These are phyloP conservation scores for Venustampulla echinocandica DNA, from an alignment of 495 filamentous ascomycete species.

Conservation along the genomic window DNA sequence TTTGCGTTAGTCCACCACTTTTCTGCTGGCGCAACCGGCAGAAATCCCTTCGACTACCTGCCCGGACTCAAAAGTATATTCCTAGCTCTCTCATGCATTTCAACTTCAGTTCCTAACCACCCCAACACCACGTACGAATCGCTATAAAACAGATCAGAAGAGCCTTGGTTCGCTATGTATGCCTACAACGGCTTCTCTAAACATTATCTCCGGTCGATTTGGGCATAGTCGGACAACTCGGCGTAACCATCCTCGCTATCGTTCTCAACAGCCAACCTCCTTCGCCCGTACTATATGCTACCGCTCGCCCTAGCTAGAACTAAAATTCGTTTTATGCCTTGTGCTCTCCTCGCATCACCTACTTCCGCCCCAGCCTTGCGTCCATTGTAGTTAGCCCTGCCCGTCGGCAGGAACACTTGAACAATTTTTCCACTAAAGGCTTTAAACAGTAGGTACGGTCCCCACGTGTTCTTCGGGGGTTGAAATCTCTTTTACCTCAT, in stretches of 20 bases:
- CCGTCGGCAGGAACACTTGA: constrained; percentile 49
- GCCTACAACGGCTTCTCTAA: constrained; percentile 47
- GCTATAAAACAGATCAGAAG: no score
- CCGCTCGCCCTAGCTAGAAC: constrained; percentile 47
- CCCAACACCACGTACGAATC: constrained; percentile 36
- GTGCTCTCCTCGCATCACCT: constrained; percentile 41
- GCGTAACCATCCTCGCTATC: constrained; percentile 38
- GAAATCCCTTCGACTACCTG: constrained; percentile 39
- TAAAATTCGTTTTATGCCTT: constrained; percentile 38
- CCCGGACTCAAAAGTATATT: constrained; percentile 33
- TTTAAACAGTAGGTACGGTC: constrained; percentile 43
- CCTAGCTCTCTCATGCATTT: not conserved
- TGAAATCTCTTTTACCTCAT: constrained; percentile 12
- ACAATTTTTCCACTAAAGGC: constrained; percentile 53
- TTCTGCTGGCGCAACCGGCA: constrained; percentile 36
- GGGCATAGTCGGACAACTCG: constrained; percentile 41
- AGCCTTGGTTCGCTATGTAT: constrained; percentile 44
- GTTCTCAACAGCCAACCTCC: constrained; percentile 33
- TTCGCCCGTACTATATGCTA: constrained; percentile 47
- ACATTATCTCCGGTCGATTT: constrained; percentile 43
- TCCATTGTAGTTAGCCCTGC: constrained; percentile 41
- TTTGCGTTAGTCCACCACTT: constrained; percentile 45
- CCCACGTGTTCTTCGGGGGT: constrained; percentile 17
- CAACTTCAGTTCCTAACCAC: not conserved
- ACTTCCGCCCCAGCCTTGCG: constrained; percentile 42